phyloP scores from a whole-genome alignment of 2,329 filamentous ascomycete genomes.

The Apiospora hydei region DNA sequence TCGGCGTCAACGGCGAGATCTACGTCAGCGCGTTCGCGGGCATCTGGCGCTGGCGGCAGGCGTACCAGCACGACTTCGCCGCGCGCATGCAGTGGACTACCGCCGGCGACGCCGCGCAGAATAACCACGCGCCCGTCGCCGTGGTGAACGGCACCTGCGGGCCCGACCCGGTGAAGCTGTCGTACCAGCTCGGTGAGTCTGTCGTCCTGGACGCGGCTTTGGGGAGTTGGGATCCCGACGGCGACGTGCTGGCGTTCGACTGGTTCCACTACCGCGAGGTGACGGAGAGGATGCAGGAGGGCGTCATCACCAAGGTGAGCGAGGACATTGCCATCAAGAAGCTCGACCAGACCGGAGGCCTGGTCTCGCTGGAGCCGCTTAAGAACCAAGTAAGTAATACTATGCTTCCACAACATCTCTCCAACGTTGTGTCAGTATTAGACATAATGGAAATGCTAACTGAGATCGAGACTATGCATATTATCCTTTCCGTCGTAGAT shows the following conservation, averaged over 20 bases:
- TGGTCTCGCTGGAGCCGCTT: slow-evolving; percentile 29
- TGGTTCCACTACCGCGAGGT: slow-evolving; percentile 53
- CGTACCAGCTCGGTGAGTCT: slow-evolving; percentile 43
- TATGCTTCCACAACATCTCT: not conserved
- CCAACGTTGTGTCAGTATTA: too few species aligned
- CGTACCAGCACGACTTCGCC: slow-evolving; percentile 36
- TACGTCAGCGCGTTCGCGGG: slow-evolving; percentile 28
- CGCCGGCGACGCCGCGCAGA: slow-evolving; percentile 33
- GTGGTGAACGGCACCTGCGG: slow-evolving; percentile 49
- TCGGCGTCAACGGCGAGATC: slow-evolving; percentile 29
- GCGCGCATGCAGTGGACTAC: slow-evolving; percentile 35
- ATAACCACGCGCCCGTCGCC: slow-evolving; percentile 52
- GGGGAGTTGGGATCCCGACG: slow-evolving; percentile 50
- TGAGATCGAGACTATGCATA: slow-evolving; percentile 27
- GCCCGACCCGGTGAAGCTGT: slow-evolving; percentile 44
- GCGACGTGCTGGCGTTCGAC: slow-evolving; percentile 46
- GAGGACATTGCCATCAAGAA: slow-evolving; percentile 19
- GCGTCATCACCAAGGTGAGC: slow-evolving; percentile 25
- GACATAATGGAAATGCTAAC: not conserved
- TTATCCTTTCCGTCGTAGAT: slow-evolving; percentile 26
- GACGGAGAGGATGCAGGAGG: slow-evolving; percentile 26
- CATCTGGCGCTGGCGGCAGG: slow-evolving; percentile 35
- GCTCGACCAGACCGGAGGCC: slow-evolving; percentile 33
- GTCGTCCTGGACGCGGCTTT: slow-evolving; percentile 48
- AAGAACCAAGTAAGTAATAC: slow-evolving; percentile 25